Percentiles rank a stretch among this genome's conserved stretches.
Evolutionary conservation across 306 rosid genomes (phyloP).

Genomic region (Urtica urens): DNA sequence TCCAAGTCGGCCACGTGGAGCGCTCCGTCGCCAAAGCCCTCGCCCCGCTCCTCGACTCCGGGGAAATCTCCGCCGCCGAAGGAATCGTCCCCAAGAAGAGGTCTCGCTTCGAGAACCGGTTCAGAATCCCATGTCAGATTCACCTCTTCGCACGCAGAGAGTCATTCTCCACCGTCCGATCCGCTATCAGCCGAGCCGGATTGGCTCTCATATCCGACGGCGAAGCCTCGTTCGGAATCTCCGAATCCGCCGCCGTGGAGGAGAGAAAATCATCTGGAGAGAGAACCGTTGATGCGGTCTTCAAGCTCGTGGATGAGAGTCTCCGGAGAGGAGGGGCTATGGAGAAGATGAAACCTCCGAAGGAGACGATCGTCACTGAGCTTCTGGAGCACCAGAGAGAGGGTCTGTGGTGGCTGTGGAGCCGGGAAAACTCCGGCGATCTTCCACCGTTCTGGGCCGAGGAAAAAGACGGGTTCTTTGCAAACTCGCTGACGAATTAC

Average conservation of each 20-base stretch:
- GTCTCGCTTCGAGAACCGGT: conserved; percentile 8
- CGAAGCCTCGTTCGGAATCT: conserved; percentile 36
- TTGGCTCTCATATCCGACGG: conserved; percentile 29
- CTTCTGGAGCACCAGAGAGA: conserved; percentile 64
- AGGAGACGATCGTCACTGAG: conserved; percentile 29
- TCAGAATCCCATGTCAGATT: conserved; percentile 46
- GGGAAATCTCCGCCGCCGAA: conserved; percentile 27
- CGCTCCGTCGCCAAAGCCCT: conserved; percentile 40
- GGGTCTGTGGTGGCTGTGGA: conserved; percentile 55
- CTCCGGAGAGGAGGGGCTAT: conserved; percentile 16
- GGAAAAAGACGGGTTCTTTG: conserved; percentile 30
- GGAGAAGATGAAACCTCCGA: conserved; percentile 36
- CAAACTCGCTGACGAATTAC: conserved; percentile 50
- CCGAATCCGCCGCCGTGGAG: conserved; percentile 46
- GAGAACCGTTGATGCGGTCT: conserved; percentile 34
- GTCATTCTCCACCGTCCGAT: conserved; percentile 17
- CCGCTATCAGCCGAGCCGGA: conserved; percentile 22
- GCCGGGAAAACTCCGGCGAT: conserved; percentile 38
- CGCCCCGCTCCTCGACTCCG: conserved; percentile 47
- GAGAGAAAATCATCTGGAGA: conserved; percentile 30
- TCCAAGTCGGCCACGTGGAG: conserved; percentile 51
- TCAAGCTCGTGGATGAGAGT: conserved; percentile 30
- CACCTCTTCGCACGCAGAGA: conserved; percentile 39
- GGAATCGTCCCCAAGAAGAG: conserved; percentile 49
- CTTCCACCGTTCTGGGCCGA: conserved; percentile 75